phyloP scores from a whole-genome alignment of 768 basidiomycete genomes.

The Jaapia argillacea region DNA sequence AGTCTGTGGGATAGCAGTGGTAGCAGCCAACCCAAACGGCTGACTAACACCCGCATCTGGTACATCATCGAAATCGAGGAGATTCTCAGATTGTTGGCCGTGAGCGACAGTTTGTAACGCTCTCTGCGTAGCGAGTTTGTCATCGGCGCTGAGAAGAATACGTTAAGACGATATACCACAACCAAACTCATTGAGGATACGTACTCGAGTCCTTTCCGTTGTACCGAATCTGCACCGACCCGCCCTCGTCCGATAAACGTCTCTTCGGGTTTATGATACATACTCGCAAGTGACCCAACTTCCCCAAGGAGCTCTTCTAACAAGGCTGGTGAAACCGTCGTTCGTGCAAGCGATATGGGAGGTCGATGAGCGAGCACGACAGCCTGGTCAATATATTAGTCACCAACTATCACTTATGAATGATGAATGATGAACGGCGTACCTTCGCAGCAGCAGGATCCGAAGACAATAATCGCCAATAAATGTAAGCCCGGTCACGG shows the following conservation, averaged over 20 bases:
- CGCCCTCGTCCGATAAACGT: conserved; percentile 93
- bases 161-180: not conserved
- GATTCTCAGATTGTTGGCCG: conserved; percentile 90
- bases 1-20: conserved; percentile 58
- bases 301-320: conserved; percentile 90
- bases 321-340: conserved; percentile 78
- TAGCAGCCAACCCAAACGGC: conserved; percentile 72
- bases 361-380: conserved; percentile 90
- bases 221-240: conserved; percentile 73
- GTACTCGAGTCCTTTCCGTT: conserved; percentile 51
- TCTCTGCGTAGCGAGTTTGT: conserved; percentile 64
- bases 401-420: not conserved
- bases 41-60: conserved; percentile 42
- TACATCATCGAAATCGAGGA: conserved; percentile 86
- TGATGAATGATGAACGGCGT: not conserved
- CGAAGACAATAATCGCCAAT: conserved; percentile 91
- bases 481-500: conserved; percentile 94
- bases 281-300: conserved; percentile 82
- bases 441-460: conserved; percentile 96
- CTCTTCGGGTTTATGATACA: conserved; percentile 95
- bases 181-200: conserved; percentile 15
- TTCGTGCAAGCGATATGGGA: conserved; percentile 87
- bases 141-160: conserved; percentile 30
- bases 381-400: conserved; percentile 30
- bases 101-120: conserved; percentile 87